Evolutionary conservation across 2,329 filamentous ascomycete genomes (phyloP).

Genomic region (Aspergillus pseudotamarii): DNA sequence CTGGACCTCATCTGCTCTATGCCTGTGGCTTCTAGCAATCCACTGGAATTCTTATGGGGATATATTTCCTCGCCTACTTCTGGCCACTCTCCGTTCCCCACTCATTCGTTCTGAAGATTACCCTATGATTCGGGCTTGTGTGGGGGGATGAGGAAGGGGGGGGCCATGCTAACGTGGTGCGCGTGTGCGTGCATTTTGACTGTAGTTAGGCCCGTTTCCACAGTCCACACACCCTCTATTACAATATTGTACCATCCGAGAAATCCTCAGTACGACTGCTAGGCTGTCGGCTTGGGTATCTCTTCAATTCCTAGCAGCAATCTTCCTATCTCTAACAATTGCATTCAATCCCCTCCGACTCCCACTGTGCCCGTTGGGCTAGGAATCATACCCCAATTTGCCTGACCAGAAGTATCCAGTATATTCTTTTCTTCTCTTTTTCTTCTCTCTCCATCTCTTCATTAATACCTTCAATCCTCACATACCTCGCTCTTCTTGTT

Average conservation of each 20-base stretch:
- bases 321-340: neutral
- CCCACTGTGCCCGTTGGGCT: neutral
- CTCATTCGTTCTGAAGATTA: conserved; percentile 8
- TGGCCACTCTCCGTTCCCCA: conserved; percentile 2
- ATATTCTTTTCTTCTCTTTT: neutral
- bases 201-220: conserved; percentile 12
- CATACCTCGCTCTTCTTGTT: neutral
- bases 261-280: neutral
- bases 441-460: neutral
- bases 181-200: conserved; percentile 13
- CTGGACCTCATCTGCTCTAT: neutral
- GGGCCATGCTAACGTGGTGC: neutral
- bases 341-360: neutral
- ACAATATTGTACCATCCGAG: neutral
- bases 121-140: conserved; percentile 1
- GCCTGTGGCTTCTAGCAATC: neutral
- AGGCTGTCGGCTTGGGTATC: neutral
- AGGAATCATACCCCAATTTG: neutral
- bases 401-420: neutral
- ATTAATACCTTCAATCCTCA: no score
- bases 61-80: neutral
- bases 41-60: neutral
- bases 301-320: neutral
- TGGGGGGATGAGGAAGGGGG: neutral
- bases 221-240: conserved; percentile 4